Evolutionary conservation across 2,329 filamentous ascomycete species (phyloP).

Genomic region (Davidsoniella australis): DNA sequence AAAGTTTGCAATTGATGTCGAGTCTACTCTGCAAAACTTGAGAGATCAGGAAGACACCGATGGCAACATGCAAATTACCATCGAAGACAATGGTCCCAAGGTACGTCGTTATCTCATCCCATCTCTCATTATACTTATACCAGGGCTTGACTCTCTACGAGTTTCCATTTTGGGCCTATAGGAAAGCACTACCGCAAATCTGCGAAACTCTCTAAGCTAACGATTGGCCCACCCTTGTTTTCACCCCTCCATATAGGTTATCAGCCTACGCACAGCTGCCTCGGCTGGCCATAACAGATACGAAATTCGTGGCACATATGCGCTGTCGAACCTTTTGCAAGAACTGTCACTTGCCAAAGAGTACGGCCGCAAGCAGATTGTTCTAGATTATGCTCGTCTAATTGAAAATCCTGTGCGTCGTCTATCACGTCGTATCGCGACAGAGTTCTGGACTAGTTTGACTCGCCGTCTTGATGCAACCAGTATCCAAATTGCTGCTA

Average conservation of each 20-base stretch:
- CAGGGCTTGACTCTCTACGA: constrained; percentile 1
- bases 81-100: constrained; percentile 89
- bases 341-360: constrained; percentile 86
- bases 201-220: constrained; percentile 5
- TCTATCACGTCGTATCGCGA: constrained; percentile 68
- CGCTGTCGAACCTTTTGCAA: constrained; percentile 90
- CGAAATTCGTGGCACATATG: constrained; percentile 89
- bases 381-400: constrained; percentile 77
- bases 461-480: constrained; percentile 81
- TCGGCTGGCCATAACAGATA: constrained; percentile 77
- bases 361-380: constrained; percentile 73
- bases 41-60: constrained; percentile 83
- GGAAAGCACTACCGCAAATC: neutral
- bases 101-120: constrained; percentile 24
- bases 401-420: constrained; percentile 92
- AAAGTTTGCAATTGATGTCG: constrained; percentile 67
- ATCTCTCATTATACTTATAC: neutral
- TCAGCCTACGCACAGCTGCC: constrained; percentile 67
- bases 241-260: constrained; percentile 33
- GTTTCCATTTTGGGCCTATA: constrained; percentile 4
- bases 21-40: constrained; percentile 62
- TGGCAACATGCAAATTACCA: constrained; percentile 89
- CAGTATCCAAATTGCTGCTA: constrained; percentile 69
- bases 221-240: constrained; percentile 11
- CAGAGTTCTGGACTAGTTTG: constrained; percentile 83